phyloP scores from a whole-genome alignment of 73 alveolate genomes.

The Vitrella brassicaformis region DNA sequence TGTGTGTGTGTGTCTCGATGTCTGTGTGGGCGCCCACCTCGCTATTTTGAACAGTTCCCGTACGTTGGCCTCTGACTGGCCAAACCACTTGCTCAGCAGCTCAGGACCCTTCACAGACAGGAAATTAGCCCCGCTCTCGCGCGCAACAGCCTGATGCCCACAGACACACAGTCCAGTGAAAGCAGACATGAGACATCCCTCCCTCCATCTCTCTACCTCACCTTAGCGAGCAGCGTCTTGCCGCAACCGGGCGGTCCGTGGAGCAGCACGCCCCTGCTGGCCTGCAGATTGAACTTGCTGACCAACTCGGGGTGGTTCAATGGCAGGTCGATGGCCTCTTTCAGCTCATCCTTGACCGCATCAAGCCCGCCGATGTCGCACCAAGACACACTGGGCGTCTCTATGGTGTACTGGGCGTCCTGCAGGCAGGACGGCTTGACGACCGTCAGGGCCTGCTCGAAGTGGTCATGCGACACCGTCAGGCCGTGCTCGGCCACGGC shows the following conservation, averaged over 20 bases:
- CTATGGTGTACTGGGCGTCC: conserved; percentile 65
- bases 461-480: too few species aligned
- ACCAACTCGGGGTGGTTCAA: conserved; percentile 82
- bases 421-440: conserved; percentile 56
- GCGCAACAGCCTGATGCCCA: conserved; percentile 57
- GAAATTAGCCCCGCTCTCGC: conserved; percentile 53
- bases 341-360: conserved; percentile 83
- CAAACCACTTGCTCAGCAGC: conserved; percentile 91
- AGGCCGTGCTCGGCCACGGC: too few species aligned
- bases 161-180: too few species aligned
- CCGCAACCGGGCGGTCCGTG: conserved; percentile 65
- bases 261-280: conserved; percentile 93
- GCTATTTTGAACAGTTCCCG: conserved; percentile 86
- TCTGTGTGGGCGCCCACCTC: conserved; percentile 47
- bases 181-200: too few species aligned
- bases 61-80: conserved; percentile 91
- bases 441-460: too few species aligned
- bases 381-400: conserved; percentile 79
- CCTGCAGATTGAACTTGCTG: conserved; percentile 87
- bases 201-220: conserved; percentile 83
- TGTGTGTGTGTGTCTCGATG: too few species aligned
- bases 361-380: conserved; percentile 79
- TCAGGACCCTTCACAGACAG: conserved; percentile 57
- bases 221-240: conserved; percentile 37
- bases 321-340: conserved; percentile 95